Evolutionary conservation across 352 stramenopile genomes (phyloP).

Genomic region (Hyphochytrium catenoides): DNA sequence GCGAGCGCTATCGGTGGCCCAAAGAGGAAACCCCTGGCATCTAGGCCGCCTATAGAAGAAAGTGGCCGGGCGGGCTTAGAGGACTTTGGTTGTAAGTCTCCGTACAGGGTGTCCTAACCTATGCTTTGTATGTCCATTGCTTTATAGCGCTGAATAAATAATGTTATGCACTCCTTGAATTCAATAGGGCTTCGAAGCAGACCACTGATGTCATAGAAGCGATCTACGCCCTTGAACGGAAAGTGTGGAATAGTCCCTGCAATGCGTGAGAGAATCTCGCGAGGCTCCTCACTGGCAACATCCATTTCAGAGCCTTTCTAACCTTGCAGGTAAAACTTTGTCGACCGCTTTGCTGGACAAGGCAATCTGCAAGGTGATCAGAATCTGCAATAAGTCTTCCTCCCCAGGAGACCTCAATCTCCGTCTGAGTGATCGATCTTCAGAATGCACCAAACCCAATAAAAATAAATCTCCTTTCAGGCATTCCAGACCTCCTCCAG

Average conservation of each 20-base stretch:
- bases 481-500: too few species aligned
- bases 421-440: too few species aligned
- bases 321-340: too few species aligned
- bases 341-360: too few species aligned
- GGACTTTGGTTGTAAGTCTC: slow-evolving; percentile 5
- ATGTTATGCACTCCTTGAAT: slow-evolving; percentile 73
- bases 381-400: too few species aligned
- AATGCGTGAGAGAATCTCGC: too few species aligned
- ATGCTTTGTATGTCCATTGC: neutral
- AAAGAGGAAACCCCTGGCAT: slow-evolving; percentile 90
- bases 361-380: too few species aligned
- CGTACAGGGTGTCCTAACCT: neutral
- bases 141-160: slow-evolving; percentile 43
- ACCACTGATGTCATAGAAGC: slow-evolving; percentile 93
- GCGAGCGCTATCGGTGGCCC: slow-evolving; percentile 75
- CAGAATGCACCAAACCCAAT: too few species aligned
- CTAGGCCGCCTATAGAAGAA: slow-evolving; percentile 69
- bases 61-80: slow-evolving; percentile 23
- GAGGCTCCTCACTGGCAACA: too few species aligned
- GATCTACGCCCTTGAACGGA: slow-evolving; percentile 77
- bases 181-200: slow-evolving; percentile 62
- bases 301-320: too few species aligned
- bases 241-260: slow-evolving; percentile 77
- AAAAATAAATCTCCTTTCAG: too few species aligned
- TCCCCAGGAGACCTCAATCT: too few species aligned